phyloP scores from a whole-genome alignment of 768 basidiomycete species.

The Leccinum arenicola region DNA sequence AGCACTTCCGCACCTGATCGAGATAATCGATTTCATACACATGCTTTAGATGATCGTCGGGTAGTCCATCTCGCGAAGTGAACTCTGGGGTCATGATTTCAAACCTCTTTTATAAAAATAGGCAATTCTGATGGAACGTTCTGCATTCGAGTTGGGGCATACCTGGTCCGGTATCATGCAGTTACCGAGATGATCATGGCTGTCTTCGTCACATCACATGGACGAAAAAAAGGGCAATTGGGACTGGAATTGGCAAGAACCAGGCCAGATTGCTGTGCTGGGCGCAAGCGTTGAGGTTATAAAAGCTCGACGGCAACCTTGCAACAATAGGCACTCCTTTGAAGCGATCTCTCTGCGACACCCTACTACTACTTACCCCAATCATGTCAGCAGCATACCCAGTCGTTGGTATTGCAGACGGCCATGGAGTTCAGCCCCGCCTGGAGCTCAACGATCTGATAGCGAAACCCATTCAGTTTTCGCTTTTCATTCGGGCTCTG shows the following conservation, averaged over 20 bases:
- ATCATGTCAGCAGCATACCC: conserved; percentile 16
- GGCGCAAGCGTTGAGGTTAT: not conserved
- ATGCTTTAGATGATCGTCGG: not conserved
- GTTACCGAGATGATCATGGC: not conserved
- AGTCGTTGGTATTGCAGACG: conserved; percentile 1
- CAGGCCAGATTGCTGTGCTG: not conserved
- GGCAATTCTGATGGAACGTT: not conserved
- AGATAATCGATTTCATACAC: not conserved
- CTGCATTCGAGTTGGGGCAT: not conserved
- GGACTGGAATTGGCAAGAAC: not conserved
- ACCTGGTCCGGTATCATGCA: not conserved
- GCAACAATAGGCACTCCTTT: not conserved
- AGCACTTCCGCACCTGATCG: not conserved
- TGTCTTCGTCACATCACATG: not conserved
- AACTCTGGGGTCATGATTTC: not conserved
- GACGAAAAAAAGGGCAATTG: not conserved
- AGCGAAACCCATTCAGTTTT: conserved; percentile 14
- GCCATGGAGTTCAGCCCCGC: conserved; percentile 13
- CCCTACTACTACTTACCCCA: not conserved
- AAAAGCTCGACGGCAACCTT: not conserved
- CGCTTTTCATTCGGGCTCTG: conserved; percentile 20
- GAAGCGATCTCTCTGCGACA: not conserved
- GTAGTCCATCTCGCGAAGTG: not conserved
- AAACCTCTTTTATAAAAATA: not conserved
- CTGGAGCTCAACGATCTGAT: conserved; percentile 18